Conservation (phyloP, 2,329 filamentous ascomycete species). For the Cladosporium velox region DNA sequence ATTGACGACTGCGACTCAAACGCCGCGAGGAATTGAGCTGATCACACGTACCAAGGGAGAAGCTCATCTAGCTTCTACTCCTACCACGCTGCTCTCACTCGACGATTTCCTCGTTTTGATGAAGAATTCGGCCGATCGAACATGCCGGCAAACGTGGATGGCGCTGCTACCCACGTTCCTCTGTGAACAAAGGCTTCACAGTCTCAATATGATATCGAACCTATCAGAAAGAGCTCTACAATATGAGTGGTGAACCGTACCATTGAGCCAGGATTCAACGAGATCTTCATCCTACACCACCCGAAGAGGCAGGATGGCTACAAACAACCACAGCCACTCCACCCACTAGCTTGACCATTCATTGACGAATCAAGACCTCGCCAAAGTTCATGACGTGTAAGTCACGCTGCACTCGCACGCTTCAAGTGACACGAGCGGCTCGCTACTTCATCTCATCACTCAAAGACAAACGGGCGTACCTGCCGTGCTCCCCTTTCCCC, state of each 20-base stretch:
- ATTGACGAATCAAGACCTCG: not conserved
- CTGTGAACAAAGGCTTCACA: too few relatives aligned
- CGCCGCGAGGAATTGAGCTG: not conserved
- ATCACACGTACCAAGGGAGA: too few relatives aligned
- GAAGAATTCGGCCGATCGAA: not conserved
- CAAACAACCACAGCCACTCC: not conserved
- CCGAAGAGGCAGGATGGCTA: not conserved
- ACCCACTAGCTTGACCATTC: not conserved
- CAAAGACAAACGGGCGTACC: not conserved
- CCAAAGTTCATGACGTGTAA: not conserved
- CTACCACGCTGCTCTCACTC: not conserved
- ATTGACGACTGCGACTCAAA: not conserved
- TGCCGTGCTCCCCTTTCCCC: not conserved
- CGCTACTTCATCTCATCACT: not conserved
- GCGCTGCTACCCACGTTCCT: too few relatives aligned
- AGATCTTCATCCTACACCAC: not conserved
- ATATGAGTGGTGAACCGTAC: not conserved
- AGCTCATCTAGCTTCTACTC: not conserved
- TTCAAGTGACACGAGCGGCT: not conserved
- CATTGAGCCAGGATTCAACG: too few relatives aligned
- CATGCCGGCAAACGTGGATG: not conserved
- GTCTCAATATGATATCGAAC: too few relatives aligned
- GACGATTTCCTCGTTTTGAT: too few relatives aligned
- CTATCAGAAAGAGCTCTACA: not conserved
- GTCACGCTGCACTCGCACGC: not conserved